phyloP scores from a whole-genome alignment of 306 rosid species.

The Macrotyloma uniflorum region DNA sequence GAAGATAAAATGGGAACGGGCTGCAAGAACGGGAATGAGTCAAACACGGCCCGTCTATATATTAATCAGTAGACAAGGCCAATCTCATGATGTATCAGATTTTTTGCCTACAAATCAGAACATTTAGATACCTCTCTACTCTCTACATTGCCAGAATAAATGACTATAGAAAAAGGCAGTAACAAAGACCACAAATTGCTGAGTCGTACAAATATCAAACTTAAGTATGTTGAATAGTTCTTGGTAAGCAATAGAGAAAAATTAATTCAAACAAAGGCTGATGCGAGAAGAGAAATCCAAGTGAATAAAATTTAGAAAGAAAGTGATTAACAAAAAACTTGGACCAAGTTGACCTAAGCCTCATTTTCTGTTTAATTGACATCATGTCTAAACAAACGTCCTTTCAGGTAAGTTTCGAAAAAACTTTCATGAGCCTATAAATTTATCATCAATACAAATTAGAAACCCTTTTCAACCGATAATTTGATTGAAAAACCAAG shows the following conservation, averaged over 20 bases:
- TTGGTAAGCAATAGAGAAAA: background rate
- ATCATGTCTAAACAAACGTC: slow-evolving; percentile 3
- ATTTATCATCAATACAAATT: background rate
- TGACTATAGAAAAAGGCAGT: background rate
- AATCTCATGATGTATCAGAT: background rate
- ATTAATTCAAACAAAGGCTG: background rate
- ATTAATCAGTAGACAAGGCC: background rate
- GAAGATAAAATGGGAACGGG: background rate
- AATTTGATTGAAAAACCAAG: slow-evolving; percentile 9
- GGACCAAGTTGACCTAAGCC: slow-evolving; percentile 15
- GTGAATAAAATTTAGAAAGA: slow-evolving; percentile 14
- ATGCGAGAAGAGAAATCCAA: background rate
- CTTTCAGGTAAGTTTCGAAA: background rate
- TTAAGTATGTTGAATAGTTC: slow-evolving; percentile 22
- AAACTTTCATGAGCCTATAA: background rate
- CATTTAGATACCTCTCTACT: background rate
- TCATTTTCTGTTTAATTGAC: background rate
- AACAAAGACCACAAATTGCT: background rate
- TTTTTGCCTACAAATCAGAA: background rate
- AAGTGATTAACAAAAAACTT: background rate
- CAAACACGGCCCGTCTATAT: background rate
- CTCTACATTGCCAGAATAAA: background rate
- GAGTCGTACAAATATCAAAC: background rate
- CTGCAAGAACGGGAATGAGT: background rate
- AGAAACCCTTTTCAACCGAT: slow-evolving; percentile 7